These are phyloP conservation scores for Coemansia sp. DNA, from an alignment of 192 early-diverging fungal genomes.

Conservation along the genomic window DNA sequence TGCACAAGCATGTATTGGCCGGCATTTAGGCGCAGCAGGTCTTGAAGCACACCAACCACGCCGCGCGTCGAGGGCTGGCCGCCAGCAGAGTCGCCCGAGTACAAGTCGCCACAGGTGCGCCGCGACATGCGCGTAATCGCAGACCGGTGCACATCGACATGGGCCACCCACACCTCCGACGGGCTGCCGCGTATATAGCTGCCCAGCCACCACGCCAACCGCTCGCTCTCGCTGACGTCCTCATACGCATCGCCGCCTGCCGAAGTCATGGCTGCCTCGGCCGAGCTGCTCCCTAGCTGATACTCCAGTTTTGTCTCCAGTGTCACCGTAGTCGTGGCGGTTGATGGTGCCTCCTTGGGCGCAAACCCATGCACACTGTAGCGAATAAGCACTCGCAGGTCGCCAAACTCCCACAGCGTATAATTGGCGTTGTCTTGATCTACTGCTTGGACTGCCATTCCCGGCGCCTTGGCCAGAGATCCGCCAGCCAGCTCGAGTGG, in stretches of 20 bases:
- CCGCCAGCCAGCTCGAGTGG: conserved; percentile 21
- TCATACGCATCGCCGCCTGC: conserved; percentile 20
- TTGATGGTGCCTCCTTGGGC: background rate
- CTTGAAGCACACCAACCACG: conserved; percentile 27
- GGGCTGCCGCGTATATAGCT: conserved; percentile 49
- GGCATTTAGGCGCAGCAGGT: conserved; percentile 22
- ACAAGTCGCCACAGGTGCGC: conserved; percentile 24
- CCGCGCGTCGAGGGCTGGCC: conserved; percentile 47
- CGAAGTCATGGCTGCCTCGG: conserved; percentile 22
- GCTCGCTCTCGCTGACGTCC: conserved; percentile 40
- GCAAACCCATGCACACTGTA: conserved; percentile 45
- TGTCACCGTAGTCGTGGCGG: conserved; percentile 31
- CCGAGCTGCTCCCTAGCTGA: conserved; percentile 5
- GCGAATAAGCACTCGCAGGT: conserved; percentile 38
- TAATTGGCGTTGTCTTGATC: conserved; percentile 37
- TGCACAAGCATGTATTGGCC: conserved; percentile 50
- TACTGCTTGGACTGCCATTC: background rate
- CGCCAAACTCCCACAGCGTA: conserved; percentile 55
- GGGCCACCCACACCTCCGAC: conserved; percentile 51
- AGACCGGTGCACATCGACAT: conserved; percentile 22
- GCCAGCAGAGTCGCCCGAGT: conserved; percentile 4
- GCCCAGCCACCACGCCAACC: conserved; percentile 51
- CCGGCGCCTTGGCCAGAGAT: conserved; percentile 9
- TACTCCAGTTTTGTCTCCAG: conserved; percentile 44
- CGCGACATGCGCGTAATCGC: conserved; percentile 15